Evolutionary conservation across 805 yeast species (phyloP).

Genomic region (Ogataea haglerorum): DNA sequence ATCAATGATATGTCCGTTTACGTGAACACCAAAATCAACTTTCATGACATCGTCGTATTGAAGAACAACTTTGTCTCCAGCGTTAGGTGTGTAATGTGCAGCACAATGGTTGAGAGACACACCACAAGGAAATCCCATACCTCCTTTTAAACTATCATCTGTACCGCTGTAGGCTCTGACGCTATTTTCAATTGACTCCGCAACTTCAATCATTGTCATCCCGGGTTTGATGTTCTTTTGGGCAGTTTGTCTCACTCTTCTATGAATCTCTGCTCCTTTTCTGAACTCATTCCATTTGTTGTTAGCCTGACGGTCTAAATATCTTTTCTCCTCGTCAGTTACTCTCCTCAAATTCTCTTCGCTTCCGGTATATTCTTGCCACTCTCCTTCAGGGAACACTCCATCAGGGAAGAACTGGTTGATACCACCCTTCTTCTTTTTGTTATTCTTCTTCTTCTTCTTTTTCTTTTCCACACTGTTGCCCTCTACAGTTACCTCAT

Average conservation of each 20-base stretch:
- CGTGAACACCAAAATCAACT: conserved; percentile 95
- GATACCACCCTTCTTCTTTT: conserved; percentile 60
- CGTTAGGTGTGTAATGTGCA: conserved; percentile 97
- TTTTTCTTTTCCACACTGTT: conserved; percentile 33
- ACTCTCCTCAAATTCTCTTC: conserved; percentile 68
- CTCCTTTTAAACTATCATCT: conserved; percentile 68
- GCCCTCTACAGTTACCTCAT: conserved; percentile 11
- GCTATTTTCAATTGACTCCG: conserved; percentile 83
- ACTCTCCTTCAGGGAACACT: conserved; percentile 81
- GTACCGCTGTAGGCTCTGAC: conserved; percentile 62
- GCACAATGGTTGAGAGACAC: conserved; percentile 90
- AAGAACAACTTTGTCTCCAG: conserved; percentile 82
- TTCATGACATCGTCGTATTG: conserved; percentile 91
- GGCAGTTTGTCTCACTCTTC: conserved; percentile 82
- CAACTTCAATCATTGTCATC: conserved; percentile 85
- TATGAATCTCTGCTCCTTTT: conserved; percentile 93
- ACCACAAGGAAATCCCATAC: conserved; percentile 99
- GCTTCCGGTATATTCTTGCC: conserved; percentile 62
- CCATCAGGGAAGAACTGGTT: conserved; percentile 66
- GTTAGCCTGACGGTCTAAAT: conserved; percentile 62
- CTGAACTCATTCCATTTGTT: conserved; percentile 83
- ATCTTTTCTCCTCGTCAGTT: conserved; percentile 83
- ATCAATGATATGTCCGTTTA: conserved; percentile 90
- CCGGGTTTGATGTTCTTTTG: conserved; percentile 80
- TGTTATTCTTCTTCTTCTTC: conserved; percentile 60